Conservation (phyloP, 1,284 basidiomycete genomes). For the Ceratobasidium sp. region DNA sequence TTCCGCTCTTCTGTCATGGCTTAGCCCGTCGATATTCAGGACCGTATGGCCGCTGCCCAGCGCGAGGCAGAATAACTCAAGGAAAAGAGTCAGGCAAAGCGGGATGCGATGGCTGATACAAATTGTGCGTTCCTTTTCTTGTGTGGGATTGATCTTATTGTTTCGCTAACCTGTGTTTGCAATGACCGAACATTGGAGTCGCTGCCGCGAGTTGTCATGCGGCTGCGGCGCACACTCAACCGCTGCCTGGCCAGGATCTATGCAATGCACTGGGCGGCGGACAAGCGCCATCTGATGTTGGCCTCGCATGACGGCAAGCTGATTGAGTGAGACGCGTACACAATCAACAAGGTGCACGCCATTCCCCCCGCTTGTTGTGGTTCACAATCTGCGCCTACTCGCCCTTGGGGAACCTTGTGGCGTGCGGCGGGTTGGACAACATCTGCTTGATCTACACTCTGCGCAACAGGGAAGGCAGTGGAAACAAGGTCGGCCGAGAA, state of each 20-base stretch:
- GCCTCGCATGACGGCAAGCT: conserved; percentile 99
- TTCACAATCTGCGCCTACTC: conserved; percentile 99
- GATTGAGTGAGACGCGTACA: conserved; percentile 99
- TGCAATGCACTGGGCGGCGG: conserved; percentile 99
- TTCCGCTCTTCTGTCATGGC: conserved; percentile 67
- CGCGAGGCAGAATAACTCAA: conserved; percentile 96
- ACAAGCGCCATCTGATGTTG: conserved; percentile 96
- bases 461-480: conserved; percentile 78
- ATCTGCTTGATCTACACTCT: conserved; percentile 98
- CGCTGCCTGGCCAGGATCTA: conserved; percentile 99
- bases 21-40: conserved; percentile 90
- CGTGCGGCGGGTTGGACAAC: conserved; percentile 98
- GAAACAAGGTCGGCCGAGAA: conserved; percentile 87
- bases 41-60: conserved; percentile 92
- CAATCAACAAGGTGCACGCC: conserved; percentile 99
- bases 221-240: conserved; percentile 92
- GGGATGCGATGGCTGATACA: conserved; percentile 96
- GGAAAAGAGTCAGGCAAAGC: conserved; percentile 96
- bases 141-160: conserved; percentile 9
- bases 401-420: conserved; percentile 96
- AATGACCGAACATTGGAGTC: conserved; percentile 98
- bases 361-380: conserved; percentile 98
- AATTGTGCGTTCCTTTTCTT: conserved; percentile 89
- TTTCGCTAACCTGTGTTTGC: conserved; percentile 64
- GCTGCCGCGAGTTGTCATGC: conserved; percentile 95